Evolutionary conservation across 345 rosid genomes (phyloP), one percentile per base, ranked within the genome.

Genomic region (Eucalyptus curtisii): DNA sequence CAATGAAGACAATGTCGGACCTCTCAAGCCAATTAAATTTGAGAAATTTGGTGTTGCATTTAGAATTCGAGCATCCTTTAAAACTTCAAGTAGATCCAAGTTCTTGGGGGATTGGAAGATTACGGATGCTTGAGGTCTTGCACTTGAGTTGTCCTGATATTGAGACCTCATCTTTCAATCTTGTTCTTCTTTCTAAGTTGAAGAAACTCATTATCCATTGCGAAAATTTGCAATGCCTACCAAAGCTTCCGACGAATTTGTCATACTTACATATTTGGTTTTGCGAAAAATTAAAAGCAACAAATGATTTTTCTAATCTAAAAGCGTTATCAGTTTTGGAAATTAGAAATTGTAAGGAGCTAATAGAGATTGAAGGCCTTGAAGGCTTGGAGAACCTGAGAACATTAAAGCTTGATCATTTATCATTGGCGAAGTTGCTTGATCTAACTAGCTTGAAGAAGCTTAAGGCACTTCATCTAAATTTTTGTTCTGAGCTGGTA

Each of bases 271-370:
- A 4, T 8, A 55, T 55, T 12, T 20, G 8, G 27, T 4, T 1
- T 8, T 55, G 61, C 27, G 4, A 10, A 11, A 55, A 10, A 8
- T 2, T 55, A 22, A 24, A 24, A 57, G 25, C n/a, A 2, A 24
- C 13, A 10, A 57, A 24, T 57, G 64, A 5, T 57, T 13, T 57
- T 24, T 57, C 64, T 7, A 57, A 57, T 57, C 22, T 57, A 6
- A 57, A 57, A 57, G 64, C 30, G 13, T 24, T 57, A 24, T 25
- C 12, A 5, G 13, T 9, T 10, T 57, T 57, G 64, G 3, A 10
- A 3, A 10, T 57, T 57, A 2, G 2, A 2, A 2, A 1, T 25
- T 25, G 64, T 25, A 7, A 57, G 13, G 10, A 5, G n/a, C 64
- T 57, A 57, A 57, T 14, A 10, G 64, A 57, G 64, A 57, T 57